Conservation (phyloP, 108 stramenopile species). For the Cyclotella kingstonii region DNA sequence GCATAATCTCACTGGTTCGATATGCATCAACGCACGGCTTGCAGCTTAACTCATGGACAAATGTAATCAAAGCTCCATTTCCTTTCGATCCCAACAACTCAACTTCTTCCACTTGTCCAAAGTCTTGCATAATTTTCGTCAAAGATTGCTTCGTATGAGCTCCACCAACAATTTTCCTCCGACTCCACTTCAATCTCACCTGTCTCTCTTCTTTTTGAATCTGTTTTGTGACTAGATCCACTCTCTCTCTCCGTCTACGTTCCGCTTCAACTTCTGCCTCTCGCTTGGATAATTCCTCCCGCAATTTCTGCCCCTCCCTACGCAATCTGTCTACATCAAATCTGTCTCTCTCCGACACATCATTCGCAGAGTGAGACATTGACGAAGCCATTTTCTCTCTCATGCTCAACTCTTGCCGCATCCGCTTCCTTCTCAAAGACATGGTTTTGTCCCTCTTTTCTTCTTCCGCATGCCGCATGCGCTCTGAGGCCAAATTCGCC, state of each 20-base stretch:
- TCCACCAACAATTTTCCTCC: conserved; percentile 61
- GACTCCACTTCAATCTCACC: conserved; percentile 81
- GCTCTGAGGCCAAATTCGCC: conserved; percentile 60
- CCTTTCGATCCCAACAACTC: conserved; percentile 77
- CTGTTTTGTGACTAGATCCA: conserved; percentile 26
- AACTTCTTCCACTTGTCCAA: conserved; percentile 70
- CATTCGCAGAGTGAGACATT: neutral
- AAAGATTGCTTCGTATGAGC: conserved; percentile 66
- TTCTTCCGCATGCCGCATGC: conserved; percentile 54
- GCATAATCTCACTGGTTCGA: conserved; percentile 61
- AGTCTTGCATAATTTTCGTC: conserved; percentile 48
- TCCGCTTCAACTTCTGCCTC: conserved; percentile 44
- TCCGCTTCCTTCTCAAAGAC: conserved; percentile 62
- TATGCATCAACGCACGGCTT: conserved; percentile 72
- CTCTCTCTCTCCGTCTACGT: conserved; percentile 28
- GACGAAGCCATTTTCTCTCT: conserved; percentile 52
- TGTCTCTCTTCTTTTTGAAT: conserved; percentile 62
- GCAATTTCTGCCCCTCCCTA: conserved; percentile 57
- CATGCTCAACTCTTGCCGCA: conserved; percentile 64
- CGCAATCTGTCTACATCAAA: conserved; percentile 58
- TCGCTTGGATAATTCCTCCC: conserved; percentile 57
- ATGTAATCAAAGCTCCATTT: conserved; percentile 76
- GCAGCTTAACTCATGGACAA: conserved; percentile 57
- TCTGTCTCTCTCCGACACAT: conserved; percentile 24
- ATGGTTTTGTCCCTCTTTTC: conserved; percentile 61